phyloP scores from a whole-genome alignment of 495 filamentous ascomycete genomes.

The Aspergillus wentii region DNA sequence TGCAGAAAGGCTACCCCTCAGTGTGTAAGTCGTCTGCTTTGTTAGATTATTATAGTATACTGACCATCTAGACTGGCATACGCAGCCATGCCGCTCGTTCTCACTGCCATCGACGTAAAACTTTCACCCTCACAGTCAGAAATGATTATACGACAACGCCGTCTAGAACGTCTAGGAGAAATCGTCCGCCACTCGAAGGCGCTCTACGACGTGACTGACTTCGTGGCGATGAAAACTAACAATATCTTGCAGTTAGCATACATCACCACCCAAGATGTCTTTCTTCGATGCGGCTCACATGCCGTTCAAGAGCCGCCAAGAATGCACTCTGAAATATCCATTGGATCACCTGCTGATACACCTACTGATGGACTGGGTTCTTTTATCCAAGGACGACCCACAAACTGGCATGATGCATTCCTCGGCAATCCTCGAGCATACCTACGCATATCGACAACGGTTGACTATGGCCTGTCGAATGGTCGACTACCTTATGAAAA shows the following conservation, averaged over 20 bases:
- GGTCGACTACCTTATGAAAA: conserved; percentile 20
- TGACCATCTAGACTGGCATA: conserved; percentile 18
- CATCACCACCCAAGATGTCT: conserved; percentile 21
- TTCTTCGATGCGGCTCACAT: conserved; percentile 11
- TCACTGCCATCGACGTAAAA: conserved; percentile 32
- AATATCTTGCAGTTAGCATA: conserved; percentile 29
- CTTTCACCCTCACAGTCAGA: conserved; percentile 20
- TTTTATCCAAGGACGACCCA: conserved; percentile 5
- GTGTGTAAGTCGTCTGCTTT: conserved; percentile 19
- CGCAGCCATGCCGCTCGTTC: conserved; percentile 28
- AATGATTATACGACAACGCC: conserved; percentile 13
- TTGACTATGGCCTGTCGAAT: conserved; percentile 25
- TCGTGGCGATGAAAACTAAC: conserved; percentile 25
- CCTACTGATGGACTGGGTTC: background rate
- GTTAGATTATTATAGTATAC: background rate
- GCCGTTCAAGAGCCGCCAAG: background rate
- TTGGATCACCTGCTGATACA: background rate
- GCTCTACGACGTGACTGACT: conserved; percentile 30
- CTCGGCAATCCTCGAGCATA: conserved; percentile 27
- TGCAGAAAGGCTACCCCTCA: conserved; percentile 22
- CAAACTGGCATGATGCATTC: conserved; percentile 28
- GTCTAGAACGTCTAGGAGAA: conserved; percentile 20
- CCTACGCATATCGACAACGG: conserved; percentile 26
- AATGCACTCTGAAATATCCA: background rate
- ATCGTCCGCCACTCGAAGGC: conserved; percentile 26